Evolutionary conservation across 148 eudicot species (phyloP), one percentile per base, ranked within the genome.

Genomic region (Fagopyrum esculentum): DNA sequence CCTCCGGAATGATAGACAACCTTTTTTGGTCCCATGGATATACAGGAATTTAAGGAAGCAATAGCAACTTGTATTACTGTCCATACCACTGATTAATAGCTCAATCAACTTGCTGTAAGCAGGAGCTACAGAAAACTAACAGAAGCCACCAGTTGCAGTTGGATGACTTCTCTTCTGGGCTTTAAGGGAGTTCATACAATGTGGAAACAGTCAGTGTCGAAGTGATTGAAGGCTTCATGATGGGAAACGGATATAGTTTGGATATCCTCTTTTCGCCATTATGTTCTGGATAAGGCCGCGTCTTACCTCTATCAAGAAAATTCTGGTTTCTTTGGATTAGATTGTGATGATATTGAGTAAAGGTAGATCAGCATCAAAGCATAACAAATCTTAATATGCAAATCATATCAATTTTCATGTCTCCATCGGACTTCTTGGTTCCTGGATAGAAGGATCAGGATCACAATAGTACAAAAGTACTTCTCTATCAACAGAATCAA

Each of bases 251-350:
- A 57, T 57, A 57, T 17, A 49, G 15, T 52, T 52, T 52, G 17
- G 17, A 57, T 57, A 17, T 56, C 29, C 61, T 19, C 45, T 30
- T 64, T 64, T 40, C 5, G 19, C 17, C 70, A 30, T 22, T 11
- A 15, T 64, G 19, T 72, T 51, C 57, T 61, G 80, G 85, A 82
- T 79, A 84, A 84, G 84, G 87, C 78, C 79, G 80, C 54, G 73
- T 80, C 74, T 75, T 69, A 75, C 9, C 48, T 78, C 74, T 9
- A 75, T 52, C 71, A 69, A 9, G 43, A 15, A 19, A 16, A 26
- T 11, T 63, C 45, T 52, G n/a, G 63, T 15, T 45, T 75, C 57
- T 72, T 43, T 71, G 73, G 87, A 86, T 86, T 78, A 82, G 89
- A 81, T 82, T 79, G 71, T 69, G 49, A 30, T 40, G 16, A 12